Evolutionary conservation across 2,329 filamentous ascomycete species (phyloP).

Genomic region (Cladosporium sp.): DNA sequence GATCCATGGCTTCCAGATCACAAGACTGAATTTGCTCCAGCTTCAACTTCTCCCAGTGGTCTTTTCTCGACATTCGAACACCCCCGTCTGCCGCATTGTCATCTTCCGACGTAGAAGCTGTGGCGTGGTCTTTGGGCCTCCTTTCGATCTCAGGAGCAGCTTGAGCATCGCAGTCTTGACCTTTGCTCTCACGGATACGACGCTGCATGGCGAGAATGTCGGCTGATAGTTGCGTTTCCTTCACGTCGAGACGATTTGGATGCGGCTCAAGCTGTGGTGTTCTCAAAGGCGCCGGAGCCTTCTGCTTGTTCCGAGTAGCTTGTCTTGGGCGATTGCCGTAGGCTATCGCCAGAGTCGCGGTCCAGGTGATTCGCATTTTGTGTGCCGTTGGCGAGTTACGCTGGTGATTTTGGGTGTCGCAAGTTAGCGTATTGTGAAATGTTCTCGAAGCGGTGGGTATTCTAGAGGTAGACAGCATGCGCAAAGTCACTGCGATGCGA

Average conservation of each 20-base stretch:
- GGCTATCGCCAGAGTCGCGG: background rate
- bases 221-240: background rate
- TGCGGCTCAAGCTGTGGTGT: background rate
- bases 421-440: background rate
- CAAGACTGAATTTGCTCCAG: background rate
- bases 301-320: background rate
- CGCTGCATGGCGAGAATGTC: conserved; percentile 7
- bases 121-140: background rate
- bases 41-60: background rate
- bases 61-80: background rate
- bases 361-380: background rate
- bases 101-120: background rate
- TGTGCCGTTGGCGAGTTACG: background rate
- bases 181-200: background rate
- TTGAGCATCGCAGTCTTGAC: background rate
- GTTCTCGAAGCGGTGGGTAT: background rate
- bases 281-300: background rate
- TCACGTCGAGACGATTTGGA: background rate
- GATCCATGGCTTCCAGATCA: conserved; percentile 6
- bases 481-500: background rate
- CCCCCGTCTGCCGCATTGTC: background rate
- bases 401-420: background rate
- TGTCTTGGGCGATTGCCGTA: background rate
- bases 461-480: background rate
- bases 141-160: background rate